Evolutionary conservation across 768 basidiomycete species (phyloP), one percentile per base, ranked within the genome.

Genomic region (Suillus subalutaceus): DNA sequence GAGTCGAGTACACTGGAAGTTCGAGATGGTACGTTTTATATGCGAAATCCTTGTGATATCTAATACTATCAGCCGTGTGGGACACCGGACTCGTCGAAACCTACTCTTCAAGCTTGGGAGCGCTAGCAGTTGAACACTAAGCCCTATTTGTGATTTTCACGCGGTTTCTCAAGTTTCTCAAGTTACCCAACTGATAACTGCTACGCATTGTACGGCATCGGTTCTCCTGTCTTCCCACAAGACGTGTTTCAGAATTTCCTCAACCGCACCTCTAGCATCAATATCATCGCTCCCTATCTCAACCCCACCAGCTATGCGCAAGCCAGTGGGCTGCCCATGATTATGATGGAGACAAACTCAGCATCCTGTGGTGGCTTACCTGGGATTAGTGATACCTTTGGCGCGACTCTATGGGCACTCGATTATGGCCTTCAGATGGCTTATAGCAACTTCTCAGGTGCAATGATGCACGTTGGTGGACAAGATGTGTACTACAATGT

Each of bases 291-390:
- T 12, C 75, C 75, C 10, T 86, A 84, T 72, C 55, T 80, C 6
- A 77, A 75, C 44, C 75, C 78, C 2, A 74, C 81, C 0, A 60
- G 57, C 15, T 70, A 73, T 55, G 80, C 81, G 10, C 73, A 78
- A 60, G 70, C 75, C 9, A 61, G 46, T 6, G 71, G 71, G 16
- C 79, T 80, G 71, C 82, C 82, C 40, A 75, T 85, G 65, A 69
- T 84, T 60, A 85, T 87, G 83, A 78, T 86, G 68, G 86, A 87
- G 73, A 85, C 83, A 44, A 85, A 84, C 68, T 81, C 83, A 9
- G 85, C 84, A 0, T 81, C 80, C 57, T 87, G 86, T 72, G 84
- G 84, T 65, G 86, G 85, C n/a, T 85, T 85, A 71, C 73, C 81
- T 16, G 85, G 85, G 5, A 69, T 87, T 63, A 82, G 80, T 46